Conservation (phyloP, 176 grass and related monocot genomes). For the Phoenix dactylifera region DNA sequence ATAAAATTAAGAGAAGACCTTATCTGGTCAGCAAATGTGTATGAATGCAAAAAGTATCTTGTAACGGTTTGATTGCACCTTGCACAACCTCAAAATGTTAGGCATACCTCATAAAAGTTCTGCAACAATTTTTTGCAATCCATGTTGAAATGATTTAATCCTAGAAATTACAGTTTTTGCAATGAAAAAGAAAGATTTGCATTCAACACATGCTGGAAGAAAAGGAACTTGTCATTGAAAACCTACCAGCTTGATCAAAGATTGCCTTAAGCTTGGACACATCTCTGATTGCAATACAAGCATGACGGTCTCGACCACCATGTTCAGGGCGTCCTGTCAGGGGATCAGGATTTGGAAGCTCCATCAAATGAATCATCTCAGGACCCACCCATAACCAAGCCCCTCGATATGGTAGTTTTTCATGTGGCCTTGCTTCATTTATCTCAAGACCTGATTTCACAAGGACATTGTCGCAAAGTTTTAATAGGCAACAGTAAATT, state of each 20-base stretch:
- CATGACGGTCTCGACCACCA: constrained; percentile 82
- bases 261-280: constrained; percentile 79
- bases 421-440: constrained; percentile 71
- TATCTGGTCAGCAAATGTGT: no score
- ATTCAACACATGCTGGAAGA: neutral
- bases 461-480: constrained; percentile 13
- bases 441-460: constrained; percentile 70
- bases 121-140: no score
- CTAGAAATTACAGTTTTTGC: no score
- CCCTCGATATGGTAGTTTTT: constrained; percentile 90
- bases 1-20: no score
- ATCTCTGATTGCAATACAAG: constrained; percentile 84
- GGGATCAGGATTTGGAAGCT: constrained; percentile 84
- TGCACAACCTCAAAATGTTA: no score
- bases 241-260: constrained; percentile 80
- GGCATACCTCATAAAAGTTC: no score
- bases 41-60: no score
- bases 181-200: neutral
- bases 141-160: no score
- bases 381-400: constrained; percentile 90
- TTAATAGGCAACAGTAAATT: neutral
- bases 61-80: no score
- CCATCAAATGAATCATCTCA: constrained; percentile 90
- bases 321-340: constrained; percentile 87
- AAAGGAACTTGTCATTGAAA: neutral